Evolutionary conservation across 805 yeast genomes (phyloP).

Genomic region (Wickerhamiella shivajii): DNA sequence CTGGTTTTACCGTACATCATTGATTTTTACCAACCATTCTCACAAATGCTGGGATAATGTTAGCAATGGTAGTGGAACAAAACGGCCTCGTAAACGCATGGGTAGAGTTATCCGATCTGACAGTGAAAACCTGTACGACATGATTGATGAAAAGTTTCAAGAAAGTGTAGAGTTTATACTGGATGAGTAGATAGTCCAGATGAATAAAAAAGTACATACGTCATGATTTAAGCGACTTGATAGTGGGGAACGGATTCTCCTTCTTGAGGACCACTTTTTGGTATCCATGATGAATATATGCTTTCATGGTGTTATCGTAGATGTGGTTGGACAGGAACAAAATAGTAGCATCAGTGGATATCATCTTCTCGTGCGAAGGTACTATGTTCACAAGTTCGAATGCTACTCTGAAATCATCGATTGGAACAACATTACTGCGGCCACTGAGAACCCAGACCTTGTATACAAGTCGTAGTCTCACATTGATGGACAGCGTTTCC

Average conservation of each 20-base stretch:
- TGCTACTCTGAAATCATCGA: conserved; percentile 7
- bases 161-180: conserved; percentile 70
- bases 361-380: no score
- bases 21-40: conserved; percentile 58
- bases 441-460: conserved; percentile 12
- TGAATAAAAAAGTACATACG: neutral
- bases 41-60: conserved; percentile 71
- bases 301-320: conserved; percentile 15
- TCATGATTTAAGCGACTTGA: conserved; percentile 3
- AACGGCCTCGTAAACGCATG: conserved; percentile 76
- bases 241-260: conserved; percentile 15
- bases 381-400: neutral
- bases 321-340: conserved; percentile 14
- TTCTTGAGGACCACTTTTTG: conserved; percentile 15
- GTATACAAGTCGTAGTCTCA: conserved; percentile 12
- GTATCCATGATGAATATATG: conserved; percentile 15
- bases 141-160: conserved; percentile 66
- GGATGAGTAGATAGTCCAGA: neutral
- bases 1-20: conserved; percentile 80
- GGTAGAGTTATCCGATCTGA: conserved; percentile 76
- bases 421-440: conserved; percentile 11
- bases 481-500: conserved; percentile 8
- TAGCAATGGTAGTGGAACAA: conserved; percentile 24
- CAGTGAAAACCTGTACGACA: conserved; percentile 56
- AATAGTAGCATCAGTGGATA: conserved; percentile 13